phyloP scores from a whole-genome alignment of 2,329 filamentous ascomycete genomes.

The Penicillium sp. region DNA sequence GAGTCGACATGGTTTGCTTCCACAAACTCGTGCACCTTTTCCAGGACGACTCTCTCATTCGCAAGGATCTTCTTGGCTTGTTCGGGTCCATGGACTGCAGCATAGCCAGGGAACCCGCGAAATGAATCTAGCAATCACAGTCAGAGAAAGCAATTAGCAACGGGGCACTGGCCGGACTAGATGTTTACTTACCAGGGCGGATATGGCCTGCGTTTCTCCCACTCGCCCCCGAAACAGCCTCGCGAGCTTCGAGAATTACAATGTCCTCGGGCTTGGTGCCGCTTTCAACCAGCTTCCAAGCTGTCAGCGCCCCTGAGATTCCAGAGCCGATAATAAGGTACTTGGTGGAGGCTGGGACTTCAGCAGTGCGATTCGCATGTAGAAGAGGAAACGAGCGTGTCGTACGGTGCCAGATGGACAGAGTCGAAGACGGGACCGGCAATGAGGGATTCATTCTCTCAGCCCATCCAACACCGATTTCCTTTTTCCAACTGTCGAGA shows the following conservation, averaged over 20 bases:
- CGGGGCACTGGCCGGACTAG: too few species aligned
- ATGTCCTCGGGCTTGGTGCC: slow-evolving; percentile 37
- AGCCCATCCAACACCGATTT: too few species aligned
- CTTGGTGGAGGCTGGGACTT: slow-evolving; percentile 30
- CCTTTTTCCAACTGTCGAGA: too few species aligned
- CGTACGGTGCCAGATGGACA: slow-evolving; percentile 43
- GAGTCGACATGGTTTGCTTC: slow-evolving; percentile 1
- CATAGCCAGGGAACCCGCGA: slow-evolving; percentile 4
- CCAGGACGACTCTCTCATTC: slow-evolving; percentile 6
- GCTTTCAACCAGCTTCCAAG: slow-evolving; percentile 41
- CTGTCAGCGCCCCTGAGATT: slow-evolving; percentile 43
- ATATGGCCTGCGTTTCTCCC: slow-evolving; percentile 49
- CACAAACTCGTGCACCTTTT: slow-evolving; percentile 2
- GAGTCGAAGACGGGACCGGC: slow-evolving; percentile 2
- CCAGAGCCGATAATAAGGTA: slow-evolving; percentile 47
- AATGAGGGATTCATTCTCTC: slow-evolving; percentile 6
- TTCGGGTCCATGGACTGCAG: slow-evolving; percentile 5
- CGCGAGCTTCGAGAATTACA: slow-evolving; percentile 45
- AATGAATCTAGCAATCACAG: slow-evolving; percentile 10
- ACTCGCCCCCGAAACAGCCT: slow-evolving; percentile 47
- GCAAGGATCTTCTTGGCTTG: slow-evolving; percentile 8
- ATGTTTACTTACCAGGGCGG: slow-evolving; percentile 27
- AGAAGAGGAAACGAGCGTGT: slow-evolving; percentile 45
- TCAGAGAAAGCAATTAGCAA: too few species aligned
- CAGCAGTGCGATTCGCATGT: slow-evolving; percentile 35